Evolutionary conservation across 192 early-diverging fungal genomes (phyloP), one percentile per base, ranked within the genome.

Genomic region (Coemansia brasiliensis): DNA sequence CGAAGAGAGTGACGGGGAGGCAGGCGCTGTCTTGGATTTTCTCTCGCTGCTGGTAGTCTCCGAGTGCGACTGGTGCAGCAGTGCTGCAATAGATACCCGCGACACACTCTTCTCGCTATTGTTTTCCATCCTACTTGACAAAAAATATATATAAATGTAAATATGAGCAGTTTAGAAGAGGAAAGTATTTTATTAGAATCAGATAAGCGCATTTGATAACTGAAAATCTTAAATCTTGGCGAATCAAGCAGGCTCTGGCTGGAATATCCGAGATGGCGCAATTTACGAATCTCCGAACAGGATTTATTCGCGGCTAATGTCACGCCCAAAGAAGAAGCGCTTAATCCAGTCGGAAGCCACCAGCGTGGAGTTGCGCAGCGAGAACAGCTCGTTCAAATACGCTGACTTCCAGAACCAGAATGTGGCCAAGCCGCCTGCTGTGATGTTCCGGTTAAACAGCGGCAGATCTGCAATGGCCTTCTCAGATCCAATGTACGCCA

Each of bases 381-480:
- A 90, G 68, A 94, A 95, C 45, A 95, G 83, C 77, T 88, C 87
- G 61, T 80, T 85, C 25, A 90, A 59, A 60, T 88, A 89, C 8
- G 84, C 88, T 5, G 85, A 86, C 59, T 87, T 83, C 89, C 87
- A 89, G 83, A 89, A 89, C 62, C 88, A 83, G 69, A 84, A 91
- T 8, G 86, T 88, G 25, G 87, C 82, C 39, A 89, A 71, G 46
- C 86, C 86, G 54, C 86, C 84, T 3, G 85, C 76, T 1, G 85
- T 80, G 16, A 88, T 72, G 55, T 86, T 87, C 48, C 81, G 80
- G 73, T 82, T 82, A 66, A 83, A 74, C 64, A 89, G 80, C 13
- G 92, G 94, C n/a, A 97, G 65, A 55, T 98, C 94, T 4, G 94
- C 94, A 76, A 97, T 94, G 35, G 94, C 95, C 75, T 89, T 87